Evolutionary conservation across 2,329 filamentous ascomycete species (phyloP), one percentile per base, ranked within the genome.

Genomic region (Cladosporium austrohemisphaericum): DNA sequence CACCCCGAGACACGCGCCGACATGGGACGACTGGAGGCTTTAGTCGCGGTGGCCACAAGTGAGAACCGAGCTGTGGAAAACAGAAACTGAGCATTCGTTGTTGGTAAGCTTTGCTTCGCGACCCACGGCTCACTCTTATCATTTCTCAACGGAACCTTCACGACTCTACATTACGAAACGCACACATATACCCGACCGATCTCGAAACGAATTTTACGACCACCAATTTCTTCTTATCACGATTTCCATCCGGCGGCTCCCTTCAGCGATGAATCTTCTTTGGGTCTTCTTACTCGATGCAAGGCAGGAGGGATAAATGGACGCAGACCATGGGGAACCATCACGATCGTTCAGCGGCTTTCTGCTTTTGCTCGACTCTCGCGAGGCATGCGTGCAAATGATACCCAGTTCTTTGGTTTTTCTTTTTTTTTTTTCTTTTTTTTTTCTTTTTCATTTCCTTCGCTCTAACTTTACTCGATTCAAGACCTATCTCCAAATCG

Each of bases 31-130:
- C 65, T 85, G 4, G 78, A 84, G 53, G 79, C 81, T 19, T 72
- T 85, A 7, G 81, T 84, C n/a, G 80, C 81, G 4, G 80, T 83
- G 33, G 81, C 81, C 4, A 83, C 81, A 2, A 77, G 76, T 53
- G 79, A 82, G 61, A 74, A 69, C 29, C 65, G 60, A 9, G 62
- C 59, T n/a, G 59, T 57, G 8, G 61, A 64, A 19, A 47, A 47
- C 33, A 28, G 33, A 19, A 47, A 47, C 8, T 47, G 33, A 47
- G 13, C 44, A 9, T n/a, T n/a, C n/a, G n/a, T n/a, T n/a, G n/a
- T n/a, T n/a, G n/a, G n/a, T n/a, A n/a, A n/a, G n/a, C n/a, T n/a
- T n/a, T n/a, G n/a, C n/a, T n/a, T n/a, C n/a, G n/a, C n/a, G n/a
- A n/a, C n/a, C n/a, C n/a, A n/a, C n/a, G n/a, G n/a, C n/a, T n/a